Evolutionary conservation across 306 rosid genomes (phyloP), one percentile per base, ranked within the genome.

Genomic region (Sindora glabra): DNA sequence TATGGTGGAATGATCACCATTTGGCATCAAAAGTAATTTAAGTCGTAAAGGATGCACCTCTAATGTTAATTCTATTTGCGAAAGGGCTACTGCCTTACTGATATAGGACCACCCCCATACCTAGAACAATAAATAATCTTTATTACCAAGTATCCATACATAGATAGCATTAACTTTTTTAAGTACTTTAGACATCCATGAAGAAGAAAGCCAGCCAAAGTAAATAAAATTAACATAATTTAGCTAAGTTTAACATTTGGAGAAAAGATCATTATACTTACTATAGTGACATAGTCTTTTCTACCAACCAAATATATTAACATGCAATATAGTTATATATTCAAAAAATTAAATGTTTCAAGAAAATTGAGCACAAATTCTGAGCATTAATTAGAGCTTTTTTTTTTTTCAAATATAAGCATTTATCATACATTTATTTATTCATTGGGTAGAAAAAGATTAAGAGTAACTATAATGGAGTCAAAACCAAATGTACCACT

Each of bases 1-100:
- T 73, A 92, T 65, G 42, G 80, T 24, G 62, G 92, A 74, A 22
- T 73, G 81, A 15, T 75, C 96, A 66, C 83, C 87, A 81, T 84
- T 83, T 25, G 96, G 90, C 68, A 83, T 67, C 78, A 86, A 68
- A 56, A 86, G 82, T 67, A 92, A 76, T 62, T 88, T 94, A 78
- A 92, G 98, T 19, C 96, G 92, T 66, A 92, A 71, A 68, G 98
- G 95, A 72, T 88, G 86, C 62, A 92, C 98, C 86, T 92, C 98
- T 32, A 92, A 96, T 2, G 98, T 54, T 79, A 88, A 76, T 68
- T 88, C 98, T 30, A 86, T 74, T 40, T 83, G 96, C 4, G 98
- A 92, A 64, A 86, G 92, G 44, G 96, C 96, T 33, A 92, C 67
- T 86, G 88, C 77, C 98, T 77, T 5, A 80, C 79, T 73, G 88